Evolutionary conservation across 2,329 filamentous ascomycete species (phyloP), one percentile per base, ranked within the genome.

Genomic region (Fusarium camptoceras): DNA sequence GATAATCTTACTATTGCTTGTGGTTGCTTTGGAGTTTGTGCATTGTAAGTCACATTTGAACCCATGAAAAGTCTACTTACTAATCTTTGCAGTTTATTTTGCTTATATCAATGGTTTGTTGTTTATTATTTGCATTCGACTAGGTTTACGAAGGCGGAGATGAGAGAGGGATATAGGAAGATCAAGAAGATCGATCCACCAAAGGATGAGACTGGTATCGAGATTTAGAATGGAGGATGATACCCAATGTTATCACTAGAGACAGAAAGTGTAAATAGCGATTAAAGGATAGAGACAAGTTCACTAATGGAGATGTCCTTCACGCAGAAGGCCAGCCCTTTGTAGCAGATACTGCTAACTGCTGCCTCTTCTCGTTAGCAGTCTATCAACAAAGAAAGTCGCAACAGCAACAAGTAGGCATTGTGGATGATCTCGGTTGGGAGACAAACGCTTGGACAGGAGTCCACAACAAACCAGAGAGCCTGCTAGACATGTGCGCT

Each of bases 401-500:
- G 18, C 4, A n/a, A 37, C 9, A 37, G 18, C 16, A 37, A 18
- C 3, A 37, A n/a, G 34, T 6, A n/a, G 18, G 9, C 18, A n/a
- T 37, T 67, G 83, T 75, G 3, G 18, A 74, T 4, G 80, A 86
- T 50, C 72, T 88, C 24, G 69, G 87, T 10, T 11, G 37, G 1
- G 54, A 55, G 0, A 82, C 79, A 2, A 55, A 61, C 4, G 79
- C 76, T 16, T 76, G 85, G n/a, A 60, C 48, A 14, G 60, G 80
- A 16, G 22, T 4, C 7, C 4, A 30, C 14, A 8, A 43, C n/a
- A 22, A 18, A 7, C 27, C 49, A 6, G 30, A 25, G 28, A 48
- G 46, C 11, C 78, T 88, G 22, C 81, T 89, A 2, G 86, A 89
- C 66, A 79, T 87, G 64, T 87, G 87, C 73, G 83, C 85, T 78